A percentile compares a stretch with the other conserved stretches of the same genome.
These are phyloP conservation scores for Euphorbia schlechtendalii DNA, from an alignment of 441 rosid species.

Conservation along the genomic window DNA sequence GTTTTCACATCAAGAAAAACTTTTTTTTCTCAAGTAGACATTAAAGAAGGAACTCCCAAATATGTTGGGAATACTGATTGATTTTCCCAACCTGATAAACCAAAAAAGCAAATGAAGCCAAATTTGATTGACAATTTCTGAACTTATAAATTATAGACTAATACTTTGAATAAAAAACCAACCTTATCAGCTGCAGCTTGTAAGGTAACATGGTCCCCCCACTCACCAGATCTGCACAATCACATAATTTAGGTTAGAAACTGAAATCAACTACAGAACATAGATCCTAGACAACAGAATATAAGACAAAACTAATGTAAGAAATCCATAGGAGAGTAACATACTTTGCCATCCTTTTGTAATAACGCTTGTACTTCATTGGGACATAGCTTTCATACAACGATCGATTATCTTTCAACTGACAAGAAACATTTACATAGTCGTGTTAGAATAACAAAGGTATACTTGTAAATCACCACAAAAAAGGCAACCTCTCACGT, in stretches of 20 bases:
- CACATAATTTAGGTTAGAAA: constrained; percentile 17
- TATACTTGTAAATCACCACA: neutral
- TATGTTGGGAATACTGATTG: neutral
- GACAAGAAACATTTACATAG: constrained; percentile 22
- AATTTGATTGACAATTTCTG: neutral
- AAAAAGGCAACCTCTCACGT: neutral
- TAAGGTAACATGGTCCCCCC: constrained; percentile 93
- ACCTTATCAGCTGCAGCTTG: constrained; percentile 99
- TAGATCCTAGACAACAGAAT: neutral
- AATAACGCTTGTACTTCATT: constrained; percentile 84
- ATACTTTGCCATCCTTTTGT: constrained; percentile 86
- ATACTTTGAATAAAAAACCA: constrained; percentile 15
- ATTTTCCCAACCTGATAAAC: neutral
- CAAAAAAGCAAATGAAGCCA: constrained; percentile 4
- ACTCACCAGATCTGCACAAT: constrained; percentile 73
- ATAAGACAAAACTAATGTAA: constrained; percentile 14
- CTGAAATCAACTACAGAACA: constrained; percentile 8
- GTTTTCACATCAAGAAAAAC: neutral
- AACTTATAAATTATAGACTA: neutral
- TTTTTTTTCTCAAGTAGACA: neutral
- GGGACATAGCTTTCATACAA: constrained; percentile 87
- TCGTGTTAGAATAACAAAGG: constrained; percentile 15
- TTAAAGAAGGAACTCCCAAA: too few relatives aligned
- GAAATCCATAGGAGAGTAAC: constrained; percentile 22
- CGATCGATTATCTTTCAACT: constrained; percentile 68